phyloP scores from a whole-genome alignment of 177 flowering plant species.

The Vitis hybrid region DNA sequence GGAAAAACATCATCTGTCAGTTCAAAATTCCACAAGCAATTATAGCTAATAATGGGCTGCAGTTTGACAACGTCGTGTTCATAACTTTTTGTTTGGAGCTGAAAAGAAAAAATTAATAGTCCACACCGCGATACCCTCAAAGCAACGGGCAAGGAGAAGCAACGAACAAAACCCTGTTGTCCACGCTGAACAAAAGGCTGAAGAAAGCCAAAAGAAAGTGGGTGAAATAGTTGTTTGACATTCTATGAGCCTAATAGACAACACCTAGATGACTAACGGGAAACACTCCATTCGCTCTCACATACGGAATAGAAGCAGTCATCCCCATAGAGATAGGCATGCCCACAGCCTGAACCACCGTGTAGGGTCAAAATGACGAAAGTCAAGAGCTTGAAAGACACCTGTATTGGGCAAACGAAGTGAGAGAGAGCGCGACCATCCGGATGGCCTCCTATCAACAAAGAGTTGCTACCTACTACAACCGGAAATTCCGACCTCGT shows the following conservation, averaged over 20 bases:
- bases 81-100: too few species aligned
- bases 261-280: accelerated
- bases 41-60: accelerated
- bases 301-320: accelerated
- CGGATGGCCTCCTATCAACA: too few species aligned
- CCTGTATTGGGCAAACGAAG: accelerated
- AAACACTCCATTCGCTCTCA: too few species aligned
- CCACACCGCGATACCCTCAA: accelerated
- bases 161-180: too few species aligned
- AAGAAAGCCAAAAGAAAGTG: too few species aligned
- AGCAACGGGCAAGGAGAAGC: too few species aligned
- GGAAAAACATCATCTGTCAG: accelerated
- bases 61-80: accelerated
- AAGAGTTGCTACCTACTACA: too few species aligned
- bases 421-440: too few species aligned
- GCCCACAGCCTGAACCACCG: accelerated
- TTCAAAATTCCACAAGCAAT: too few species aligned
- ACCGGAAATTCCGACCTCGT: accelerated
- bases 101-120: accelerated
- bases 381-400: too few species aligned
- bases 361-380: accelerated
- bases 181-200: accelerated
- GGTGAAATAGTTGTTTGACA: accelerated
- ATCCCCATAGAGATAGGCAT: too few species aligned
- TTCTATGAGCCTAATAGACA: accelerated